Base-by-base conservation (phyloP, 1,139 yeast species). In the Zygosaccharomyces sapae region DNA sequence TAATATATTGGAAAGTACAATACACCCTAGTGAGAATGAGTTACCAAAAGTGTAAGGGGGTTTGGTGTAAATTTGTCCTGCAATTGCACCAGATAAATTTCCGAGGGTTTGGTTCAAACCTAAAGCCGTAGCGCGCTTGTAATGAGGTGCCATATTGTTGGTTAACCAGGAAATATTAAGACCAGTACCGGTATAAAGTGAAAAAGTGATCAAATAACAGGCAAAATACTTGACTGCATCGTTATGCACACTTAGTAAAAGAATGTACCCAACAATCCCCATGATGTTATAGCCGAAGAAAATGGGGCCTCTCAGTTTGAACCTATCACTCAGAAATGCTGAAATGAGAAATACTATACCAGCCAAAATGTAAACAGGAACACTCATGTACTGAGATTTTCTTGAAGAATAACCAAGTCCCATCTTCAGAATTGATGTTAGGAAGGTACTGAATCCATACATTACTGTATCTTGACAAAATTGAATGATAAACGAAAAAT, bases 31-130 rank as follows among this genome's bases (percentile, higher is more conserved):
- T 3, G 73, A 64, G 46, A 71, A 69, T 3, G 66, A 59, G 47
- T 71, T 67, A 2, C 76, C 76, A 37, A 70, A 55, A 4, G 48
- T 52, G 50, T 69, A 72, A 8, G 73, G 72, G 2, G 74, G 60
- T 16, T 53, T 50, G 34, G 67, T 57, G 57, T 70, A 72, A 20
- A 72, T 65, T 51, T 70, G 74, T 9, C 73, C 72, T 20, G 72
- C 69, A 46, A 72, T 60, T 10, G 68, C 70, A 42, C 77, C 78
- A 3, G 76, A 67, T 18, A 66, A 48, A 54, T 74, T 74, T 5
- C 76, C 77, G 18, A 72, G 52, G 1, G 72, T 63, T 53, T 71
- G 75, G 49, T 72, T 70, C 36, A 63, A 52, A 3, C 72, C 76
- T 38, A 71, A 57, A 3, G 72, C 68, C 3, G 73, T 63, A 12